Evolutionary conservation across 305 asterid species (phyloP), one percentile per base, ranked within the genome.

Genomic region (Fraxinus nigra): DNA sequence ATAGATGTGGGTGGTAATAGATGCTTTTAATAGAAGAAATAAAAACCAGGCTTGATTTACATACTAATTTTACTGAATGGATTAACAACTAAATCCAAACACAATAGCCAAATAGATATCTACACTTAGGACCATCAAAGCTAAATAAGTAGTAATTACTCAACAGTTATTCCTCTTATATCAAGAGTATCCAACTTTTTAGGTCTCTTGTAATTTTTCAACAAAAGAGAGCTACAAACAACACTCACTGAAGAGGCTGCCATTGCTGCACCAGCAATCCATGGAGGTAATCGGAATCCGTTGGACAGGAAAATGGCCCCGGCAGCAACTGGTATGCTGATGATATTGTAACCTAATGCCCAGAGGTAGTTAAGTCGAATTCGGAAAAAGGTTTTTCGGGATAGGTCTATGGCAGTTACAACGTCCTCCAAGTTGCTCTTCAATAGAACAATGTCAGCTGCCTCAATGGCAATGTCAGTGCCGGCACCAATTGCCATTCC

Each of bases 191-290:
- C 87, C 32, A 87, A 34, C 78, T 80, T 82, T 79, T 82, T 84
- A 26, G 92, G 90, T 38, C 88, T 87, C 56, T 35, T 54, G 82
- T 87, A 89, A 65, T 89, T 84, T 78, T 85, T 89, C 87, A 89
- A 79, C 84, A 85, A 61, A 61, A 89, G 87, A 43, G 92, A 87
- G 85, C 89, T 79, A 54, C 89, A 87, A 3, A 89, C 89, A 13
- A 89, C 88, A 75, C 89, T 85, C 20, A 89, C 84, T 1, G 92
- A 89, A 43, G 90, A 85, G 56, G 87, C 87, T 5, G 89, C 89
- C 92, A 89, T 87, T 35, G 92, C 92, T 48, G 89, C 89, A 2
- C 89, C 92, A 6, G 88, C 92, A 33, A 89, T 76, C 92, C 88
- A 84, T 20, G 92, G 92, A 9, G 90, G 89, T 69, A 89, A 75